Conservation (phyloP, 805 yeast genomes). For the Yarrowia sp. region DNA sequence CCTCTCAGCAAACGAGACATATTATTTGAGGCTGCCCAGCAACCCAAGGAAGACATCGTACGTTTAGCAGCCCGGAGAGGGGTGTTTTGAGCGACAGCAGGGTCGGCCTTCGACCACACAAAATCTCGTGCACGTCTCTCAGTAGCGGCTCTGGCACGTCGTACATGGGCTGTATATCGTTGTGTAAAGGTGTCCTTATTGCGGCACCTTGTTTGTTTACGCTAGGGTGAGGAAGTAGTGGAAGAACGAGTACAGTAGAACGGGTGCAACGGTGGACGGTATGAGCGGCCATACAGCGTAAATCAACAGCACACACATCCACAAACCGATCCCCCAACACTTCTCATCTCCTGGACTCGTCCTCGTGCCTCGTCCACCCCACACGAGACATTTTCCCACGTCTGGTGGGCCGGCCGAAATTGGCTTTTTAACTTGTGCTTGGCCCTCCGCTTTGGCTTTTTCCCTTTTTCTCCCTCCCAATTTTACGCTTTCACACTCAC, state of each 20-base stretch:
- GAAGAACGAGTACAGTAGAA: too few relatives aligned
- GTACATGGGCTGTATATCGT: neutral
- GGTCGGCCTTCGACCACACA: too few relatives aligned
- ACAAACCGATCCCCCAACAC: too few relatives aligned
- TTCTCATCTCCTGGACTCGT: too few relatives aligned
- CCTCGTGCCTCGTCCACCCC: neutral
- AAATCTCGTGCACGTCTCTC: too few relatives aligned
- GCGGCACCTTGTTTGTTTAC: constrained; percentile 28
- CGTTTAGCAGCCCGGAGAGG: neutral
- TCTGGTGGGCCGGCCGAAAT: neutral
- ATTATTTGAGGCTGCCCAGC: neutral
- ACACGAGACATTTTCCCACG: constrained; percentile 24
- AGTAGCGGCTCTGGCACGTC: neutral
- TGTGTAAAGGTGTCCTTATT: constrained; percentile 29
- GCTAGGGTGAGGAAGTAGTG: neutral
- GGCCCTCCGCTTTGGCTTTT: constrained; percentile 13
- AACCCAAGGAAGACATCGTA: neutral
- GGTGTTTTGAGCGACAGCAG: too few relatives aligned
- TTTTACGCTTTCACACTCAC: constrained; percentile 33
- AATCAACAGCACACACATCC: too few relatives aligned
- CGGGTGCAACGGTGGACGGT: too few relatives aligned
- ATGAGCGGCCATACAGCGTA: too few relatives aligned
- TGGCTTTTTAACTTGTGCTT: constrained; percentile 15
- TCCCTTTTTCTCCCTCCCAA: constrained; percentile 36
- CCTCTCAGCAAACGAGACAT: neutral